Evolutionary conservation across 2,329 filamentous ascomycete species (phyloP).

Genomic region (Pezicula radicicola): DNA sequence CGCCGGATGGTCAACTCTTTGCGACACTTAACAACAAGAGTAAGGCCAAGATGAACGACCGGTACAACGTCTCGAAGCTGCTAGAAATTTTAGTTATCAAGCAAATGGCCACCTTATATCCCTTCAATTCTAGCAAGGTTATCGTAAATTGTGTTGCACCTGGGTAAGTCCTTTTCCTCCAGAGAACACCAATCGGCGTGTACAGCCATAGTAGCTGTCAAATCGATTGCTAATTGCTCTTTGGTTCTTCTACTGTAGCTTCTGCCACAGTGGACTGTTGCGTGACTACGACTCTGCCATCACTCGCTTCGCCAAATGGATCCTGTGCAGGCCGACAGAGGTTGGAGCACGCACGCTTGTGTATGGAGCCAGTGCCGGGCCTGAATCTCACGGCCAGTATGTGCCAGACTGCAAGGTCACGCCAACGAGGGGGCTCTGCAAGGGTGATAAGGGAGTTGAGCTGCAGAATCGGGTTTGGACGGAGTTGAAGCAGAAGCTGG

Average conservation of each 20-base stretch:
- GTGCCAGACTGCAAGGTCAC: constrained; percentile 32
- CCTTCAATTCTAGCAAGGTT: too few relatives aligned
- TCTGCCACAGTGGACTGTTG: constrained; percentile 2
- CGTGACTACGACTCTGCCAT: not conserved
- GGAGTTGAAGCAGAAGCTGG: constrained; percentile 38
- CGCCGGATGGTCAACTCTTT: constrained; percentile 8
- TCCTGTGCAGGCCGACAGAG: constrained; percentile 34
- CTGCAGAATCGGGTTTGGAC: constrained; percentile 39
- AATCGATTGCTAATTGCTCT: too few relatives aligned
- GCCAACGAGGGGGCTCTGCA: constrained; percentile 17
- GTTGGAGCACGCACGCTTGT: constrained; percentile 40
- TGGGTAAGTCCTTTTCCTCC: too few relatives aligned
- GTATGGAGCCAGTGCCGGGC: constrained; percentile 34
- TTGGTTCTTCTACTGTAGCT: not conserved
- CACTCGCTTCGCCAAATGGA: constrained; percentile 23
- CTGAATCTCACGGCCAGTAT: constrained; percentile 44
- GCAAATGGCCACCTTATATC: constrained; percentile 1
- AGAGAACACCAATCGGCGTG: too few relatives aligned
- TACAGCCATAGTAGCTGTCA: too few relatives aligned
- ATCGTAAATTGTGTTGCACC: too few relatives aligned
- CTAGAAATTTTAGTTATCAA: constrained; percentile 5
- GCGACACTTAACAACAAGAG: constrained; percentile 7
- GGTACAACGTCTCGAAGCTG: constrained; percentile 10
- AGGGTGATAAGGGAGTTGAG: constrained; percentile 32
- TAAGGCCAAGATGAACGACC: constrained; percentile 3